Evolutionary conservation across 2,329 filamentous ascomycete species (phyloP), one percentile per base, ranked within the genome.

Genomic region (Cordyceps cateniannulata): DNA sequence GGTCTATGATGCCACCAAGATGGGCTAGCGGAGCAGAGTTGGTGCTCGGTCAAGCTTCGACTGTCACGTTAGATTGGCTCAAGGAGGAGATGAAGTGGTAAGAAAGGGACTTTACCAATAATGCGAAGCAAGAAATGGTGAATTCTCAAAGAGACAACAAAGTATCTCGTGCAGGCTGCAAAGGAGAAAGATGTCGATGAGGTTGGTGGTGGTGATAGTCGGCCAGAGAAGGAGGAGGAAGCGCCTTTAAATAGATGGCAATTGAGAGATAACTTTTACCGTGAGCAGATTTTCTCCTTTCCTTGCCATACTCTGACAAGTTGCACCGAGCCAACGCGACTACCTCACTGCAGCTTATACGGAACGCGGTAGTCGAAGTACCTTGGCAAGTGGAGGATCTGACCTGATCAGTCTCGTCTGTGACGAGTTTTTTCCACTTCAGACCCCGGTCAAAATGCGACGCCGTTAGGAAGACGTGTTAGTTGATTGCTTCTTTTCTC

Each of bases 281-380:
- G 20, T 50, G 32, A 35, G n/a, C 7, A 59, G 35, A 14, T 35
- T 47, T 24, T 47, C 45, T 9, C 14, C 10, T 16, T 35, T 52
- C 25, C 38, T 52, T 50, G 47, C 57, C 57, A 59, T 59, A 59
- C 38, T 47, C 35, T 59, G 38, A 52, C 48, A 38, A 52, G 25
- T 29, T 47, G 48, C 5, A 51, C 27, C 48, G 57, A 59, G 38
- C 48, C 57, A 59, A 59, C 57, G 57, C 57, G n/a, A 59, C 48
- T 45, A 27, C 47, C 57, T 32, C 38, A 38, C 38, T 52, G 57
- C 57, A 35, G 57, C 48, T 45, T 38, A 59, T 52, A 59, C 48
- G 27, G 32, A 52, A 59, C 52, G 27, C n/a, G 57, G 47, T 52
- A 44, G 49, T 47, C 48, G 20, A 22, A 44, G 38, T 40, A 40